These are phyloP conservation scores for Verruconis gallopava DNA, from an alignment of 2,329 filamentous ascomycete species.

Conservation along the genomic window DNA sequence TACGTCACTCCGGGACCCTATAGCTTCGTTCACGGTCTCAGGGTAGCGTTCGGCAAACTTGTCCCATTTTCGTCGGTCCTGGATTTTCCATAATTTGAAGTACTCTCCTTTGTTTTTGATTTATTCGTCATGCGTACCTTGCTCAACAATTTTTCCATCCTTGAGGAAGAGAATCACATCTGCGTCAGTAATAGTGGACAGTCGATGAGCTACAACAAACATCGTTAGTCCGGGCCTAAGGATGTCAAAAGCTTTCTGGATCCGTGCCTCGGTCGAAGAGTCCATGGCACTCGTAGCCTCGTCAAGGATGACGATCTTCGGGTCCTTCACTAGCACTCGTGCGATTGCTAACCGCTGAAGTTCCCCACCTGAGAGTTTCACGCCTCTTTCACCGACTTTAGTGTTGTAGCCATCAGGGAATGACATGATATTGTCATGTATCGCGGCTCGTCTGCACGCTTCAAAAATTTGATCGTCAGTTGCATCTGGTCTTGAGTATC, in stretches of 20 bases:
- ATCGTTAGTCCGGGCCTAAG: constrained; percentile 51
- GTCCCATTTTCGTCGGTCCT: constrained; percentile 48
- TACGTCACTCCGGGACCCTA: no score
- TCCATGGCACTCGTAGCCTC: constrained; percentile 84
- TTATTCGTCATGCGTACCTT: constrained; percentile 66
- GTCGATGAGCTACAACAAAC: constrained; percentile 65
- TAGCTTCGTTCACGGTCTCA: no score
- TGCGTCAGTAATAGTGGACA: constrained; percentile 74
- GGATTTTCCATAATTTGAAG: constrained; percentile 78
- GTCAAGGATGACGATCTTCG: constrained; percentile 64
- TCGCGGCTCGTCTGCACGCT: constrained; percentile 47
- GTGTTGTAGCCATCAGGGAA: constrained; percentile 36
- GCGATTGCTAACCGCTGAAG: constrained; percentile 55
- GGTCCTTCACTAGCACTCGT: constrained; percentile 63
- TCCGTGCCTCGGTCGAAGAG: constrained; percentile 53
- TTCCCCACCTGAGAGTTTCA: constrained; percentile 49
- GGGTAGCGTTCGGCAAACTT: no score
- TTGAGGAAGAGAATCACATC: constrained; percentile 74
- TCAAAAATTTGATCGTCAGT: constrained; percentile 46
- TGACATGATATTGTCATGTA: constrained; percentile 50
- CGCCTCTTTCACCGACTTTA: constrained; percentile 27
- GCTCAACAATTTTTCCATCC: constrained; percentile 61
- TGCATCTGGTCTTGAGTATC: constrained; percentile 47
- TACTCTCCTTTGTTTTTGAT: constrained; percentile 65
- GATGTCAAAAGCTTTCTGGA: constrained; percentile 46